Base-by-base conservation (phyloP, 1,139 yeast genomes). In the Saccharomyces uvarum region DNA sequence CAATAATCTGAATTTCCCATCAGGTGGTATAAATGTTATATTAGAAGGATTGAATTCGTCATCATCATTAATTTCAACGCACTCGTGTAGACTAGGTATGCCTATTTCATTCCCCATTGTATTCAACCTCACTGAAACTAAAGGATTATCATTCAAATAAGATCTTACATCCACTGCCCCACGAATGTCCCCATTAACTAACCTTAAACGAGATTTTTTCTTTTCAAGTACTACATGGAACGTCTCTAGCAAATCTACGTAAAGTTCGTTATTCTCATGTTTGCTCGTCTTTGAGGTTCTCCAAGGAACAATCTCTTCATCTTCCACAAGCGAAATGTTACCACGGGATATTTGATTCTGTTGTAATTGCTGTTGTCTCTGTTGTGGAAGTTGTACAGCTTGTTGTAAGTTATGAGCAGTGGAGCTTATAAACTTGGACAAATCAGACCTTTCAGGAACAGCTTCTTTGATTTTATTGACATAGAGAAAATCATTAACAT, bases 21-120 rank as follows among this genome's bases (percentile, higher is more conserved):
- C 97, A 0, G 98, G 96, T 2, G 99, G 99, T 21, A 87, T 78
- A 64, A 91, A 88, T 14, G 82, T 75, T 47, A 90, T 66, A 0
- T 73, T 62, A 21, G 29, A 14, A 13, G 44, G 29, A 32, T 21
- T 9, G 7, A 70, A 5, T 64, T 65, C 9, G 63, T 59, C 9
- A 61, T 69, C 67, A 28, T 73, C 76, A 3, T 75, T 60, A 19
- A 53, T 21, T 54, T 81, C 75, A 5, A 78, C 65, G 54, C 74
- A 70, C 41, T 70, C 67, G 56, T 75, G 77, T 51, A 73, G 68
- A 1, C 77, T 71, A 0, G 91, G 87, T 6, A 73, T 61, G 4
- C 77, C 77, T 38, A 81, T 57, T 38, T 75, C 70, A 53, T 75
- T 73, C 1, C 78, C 79, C 27, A 71, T 74, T n/a, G 73, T 63